Base-by-base conservation (phyloP, 306 rosid genomes). In the Oemleria cerasiformis region DNA sequence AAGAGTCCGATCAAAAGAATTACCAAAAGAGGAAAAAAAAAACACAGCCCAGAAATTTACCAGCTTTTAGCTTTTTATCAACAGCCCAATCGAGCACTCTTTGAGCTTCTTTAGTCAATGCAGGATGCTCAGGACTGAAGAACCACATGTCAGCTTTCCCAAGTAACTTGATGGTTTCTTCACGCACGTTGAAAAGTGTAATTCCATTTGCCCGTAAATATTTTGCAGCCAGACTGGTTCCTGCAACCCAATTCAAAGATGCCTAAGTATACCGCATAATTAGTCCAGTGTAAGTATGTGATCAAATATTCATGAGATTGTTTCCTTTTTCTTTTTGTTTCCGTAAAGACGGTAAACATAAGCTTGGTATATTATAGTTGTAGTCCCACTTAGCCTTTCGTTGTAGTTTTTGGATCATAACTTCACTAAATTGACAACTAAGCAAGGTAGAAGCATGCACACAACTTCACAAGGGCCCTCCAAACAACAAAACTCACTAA, bases 81-180 rank as follows among this genome's bases (percentile, higher is more conserved):
- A 86, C 70, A 65, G 93, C 97, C 89, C 85, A 83, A 80, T 92
- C 97, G 65, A 92, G 90, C 48, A 75, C 90, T 73, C 84, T 70
- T 78, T 84, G 96, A 71, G 96, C 92, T 41, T 82, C 93, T 64
- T 84, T 90, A 16, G 90, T 81, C 62, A 84, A 64, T 25, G 85
- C 84, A 65, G 96, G 96, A 83, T 79, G 92, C 84, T 81, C 88
- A 4, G 88, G 86, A 81, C 86, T 75, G 72, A 67, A 68, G 76
- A 45, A 64, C 78, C 38, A 84, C 72, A 39, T 34, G 68, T 87
- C 84, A 9, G 73, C 73, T 81, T 84, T 73, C 72, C 90, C 96
- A 65, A 79, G 86, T 61, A 84, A 51, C 82, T 85, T 89, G 49
- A 78, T 45, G 10, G 77, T 67, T 81, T 92, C 93, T 30, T 87